Evolutionary conservation across 768 basidiomycete species (phyloP).

Genomic region (Gymnopilus junonius): DNA sequence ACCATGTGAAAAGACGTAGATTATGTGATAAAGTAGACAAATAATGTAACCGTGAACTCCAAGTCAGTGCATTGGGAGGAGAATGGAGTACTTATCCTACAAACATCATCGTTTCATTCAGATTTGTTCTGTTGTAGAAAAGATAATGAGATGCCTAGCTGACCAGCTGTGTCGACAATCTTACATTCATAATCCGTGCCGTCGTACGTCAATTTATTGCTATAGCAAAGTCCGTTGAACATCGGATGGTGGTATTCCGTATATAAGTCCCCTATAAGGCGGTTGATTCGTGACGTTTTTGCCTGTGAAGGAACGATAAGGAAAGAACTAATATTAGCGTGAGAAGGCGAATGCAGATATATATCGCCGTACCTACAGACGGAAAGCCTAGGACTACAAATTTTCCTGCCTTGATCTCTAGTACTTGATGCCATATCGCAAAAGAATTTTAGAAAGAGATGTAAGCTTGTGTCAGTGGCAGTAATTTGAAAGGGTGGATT

Average conservation of each 20-base stretch:
- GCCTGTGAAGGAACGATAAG: slow-evolving; percentile 49
- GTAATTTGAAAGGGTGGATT: too few relatives aligned
- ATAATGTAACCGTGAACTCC: slow-evolving; percentile 93
- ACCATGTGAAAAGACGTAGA: slow-evolving; percentile 91
- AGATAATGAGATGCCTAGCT: slow-evolving; percentile 52
- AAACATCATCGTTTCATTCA: slow-evolving; percentile 4
- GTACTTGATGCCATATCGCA: background rate
- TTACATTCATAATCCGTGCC: slow-evolving; percentile 89
- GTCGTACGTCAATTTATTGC: slow-evolving; percentile 76
- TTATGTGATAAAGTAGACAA: slow-evolving; percentile 90
- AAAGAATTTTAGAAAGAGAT: background rate
- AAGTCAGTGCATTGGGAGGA: slow-evolving; percentile 88
- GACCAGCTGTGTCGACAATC: slow-evolving; percentile 95
- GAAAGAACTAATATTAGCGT: slow-evolving; percentile 19
- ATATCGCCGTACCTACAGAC: slow-evolving; percentile 69
- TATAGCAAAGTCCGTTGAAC: slow-evolving; percentile 80
- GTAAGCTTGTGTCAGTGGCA: too few relatives aligned
- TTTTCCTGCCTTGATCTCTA: slow-evolving; percentile 69
- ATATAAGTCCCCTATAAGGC: slow-evolving; percentile 87
- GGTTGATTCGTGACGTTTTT: slow-evolving; percentile 90
- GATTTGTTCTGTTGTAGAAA: slow-evolving; percentile 1
- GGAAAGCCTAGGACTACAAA: slow-evolving; percentile 85
- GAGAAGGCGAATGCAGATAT: slow-evolving; percentile 18
- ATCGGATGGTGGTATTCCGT: slow-evolving; percentile 91
- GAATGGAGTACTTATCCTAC: slow-evolving; percentile 90